Conservation (phyloP, 371 early-diverging fungal species). For the Mucor piriformis region DNA sequence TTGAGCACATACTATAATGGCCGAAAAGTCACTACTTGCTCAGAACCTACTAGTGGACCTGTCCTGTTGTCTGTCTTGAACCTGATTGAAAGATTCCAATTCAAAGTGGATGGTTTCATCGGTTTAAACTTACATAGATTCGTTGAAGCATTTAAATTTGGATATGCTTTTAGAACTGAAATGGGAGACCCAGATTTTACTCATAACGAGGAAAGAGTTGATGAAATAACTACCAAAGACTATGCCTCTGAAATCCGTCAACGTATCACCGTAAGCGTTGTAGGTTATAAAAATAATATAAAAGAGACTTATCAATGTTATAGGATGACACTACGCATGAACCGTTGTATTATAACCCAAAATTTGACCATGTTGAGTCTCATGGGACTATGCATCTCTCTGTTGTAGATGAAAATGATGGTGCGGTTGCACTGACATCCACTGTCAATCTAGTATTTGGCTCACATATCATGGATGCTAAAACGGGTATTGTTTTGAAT, state of each 20-base stretch:
- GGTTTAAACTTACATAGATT: slow-evolving; percentile 76
- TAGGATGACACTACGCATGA: slow-evolving; percentile 42
- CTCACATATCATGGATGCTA: slow-evolving; percentile 87
- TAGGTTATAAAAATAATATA: background rate
- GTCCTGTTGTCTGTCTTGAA: slow-evolving; percentile 87
- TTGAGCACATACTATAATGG: slow-evolving; percentile 80
- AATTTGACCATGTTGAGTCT: slow-evolving; percentile 76
- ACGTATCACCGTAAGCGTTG: slow-evolving; percentile 74
- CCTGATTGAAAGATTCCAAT: slow-evolving; percentile 82
- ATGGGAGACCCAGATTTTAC: slow-evolving; percentile 84
- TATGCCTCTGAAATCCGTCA: slow-evolving; percentile 65
- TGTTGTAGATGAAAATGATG: slow-evolving; percentile 83
- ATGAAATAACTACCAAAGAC: slow-evolving; percentile 71
- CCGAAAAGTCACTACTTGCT: slow-evolving; percentile 65
- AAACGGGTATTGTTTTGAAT: slow-evolving; percentile 97
- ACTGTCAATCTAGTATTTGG: slow-evolving; percentile 97
- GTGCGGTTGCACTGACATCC: slow-evolving; percentile 91
- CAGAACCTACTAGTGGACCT: slow-evolving; percentile 84
- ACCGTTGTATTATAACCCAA: slow-evolving; percentile 76
- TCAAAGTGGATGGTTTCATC: slow-evolving; percentile 56
- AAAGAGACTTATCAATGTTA: background rate
- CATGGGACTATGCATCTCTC: slow-evolving; percentile 99
- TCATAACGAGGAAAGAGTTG: slow-evolving; percentile 50
- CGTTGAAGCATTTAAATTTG: slow-evolving; percentile 92
- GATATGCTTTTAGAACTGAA: slow-evolving; percentile 83